A percentile compares a stretch with the other conserved stretches of the same genome.
Evolutionary conservation across 2,329 filamentous ascomycete species (phyloP).

Genomic region (Xylariales sp.): DNA sequence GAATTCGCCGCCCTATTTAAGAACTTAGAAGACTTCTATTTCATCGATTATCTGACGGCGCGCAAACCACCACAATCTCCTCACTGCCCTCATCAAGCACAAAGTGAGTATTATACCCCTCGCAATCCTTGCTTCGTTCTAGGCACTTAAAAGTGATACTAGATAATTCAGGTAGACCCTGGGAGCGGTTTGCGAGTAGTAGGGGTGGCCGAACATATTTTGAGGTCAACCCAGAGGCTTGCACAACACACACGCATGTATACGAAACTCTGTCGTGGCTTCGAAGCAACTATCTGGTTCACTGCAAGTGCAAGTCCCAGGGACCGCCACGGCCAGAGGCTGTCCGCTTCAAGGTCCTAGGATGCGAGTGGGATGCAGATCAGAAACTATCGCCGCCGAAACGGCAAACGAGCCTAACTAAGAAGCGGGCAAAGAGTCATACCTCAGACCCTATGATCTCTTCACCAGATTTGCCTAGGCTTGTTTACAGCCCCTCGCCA

Average conservation of each 20-base stretch:
- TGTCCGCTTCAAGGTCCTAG: conserved; percentile 57
- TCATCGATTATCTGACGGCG: conserved; percentile 58
- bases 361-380: conserved; percentile 54
- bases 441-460: conserved; percentile 11
- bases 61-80: conserved; percentile 43
- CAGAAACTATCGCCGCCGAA: conserved; percentile 35
- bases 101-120: conserved; percentile 34
- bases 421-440: conserved; percentile 33
- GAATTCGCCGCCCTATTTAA: conserved; percentile 57
- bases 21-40: conserved; percentile 58
- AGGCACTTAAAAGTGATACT: conserved; percentile 30
- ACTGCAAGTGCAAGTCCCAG: conserved; percentile 51
- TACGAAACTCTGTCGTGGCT: conserved; percentile 55
- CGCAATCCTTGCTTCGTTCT: background rate
- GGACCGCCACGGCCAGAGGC: conserved; percentile 50
- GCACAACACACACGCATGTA: conserved; percentile 53
- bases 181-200: conserved; percentile 46
- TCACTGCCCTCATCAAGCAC: conserved; percentile 12
- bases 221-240: conserved; percentile 51
- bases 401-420: conserved; percentile 22
- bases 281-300: conserved; percentile 52
- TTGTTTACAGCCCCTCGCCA: background rate
- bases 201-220: conserved; percentile 47
- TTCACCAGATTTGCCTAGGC: conserved; percentile 17
- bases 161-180: conserved; percentile 27